Conservation (phyloP, 805 yeast genomes). For the Metschnikowia drakensbergensis region DNA sequence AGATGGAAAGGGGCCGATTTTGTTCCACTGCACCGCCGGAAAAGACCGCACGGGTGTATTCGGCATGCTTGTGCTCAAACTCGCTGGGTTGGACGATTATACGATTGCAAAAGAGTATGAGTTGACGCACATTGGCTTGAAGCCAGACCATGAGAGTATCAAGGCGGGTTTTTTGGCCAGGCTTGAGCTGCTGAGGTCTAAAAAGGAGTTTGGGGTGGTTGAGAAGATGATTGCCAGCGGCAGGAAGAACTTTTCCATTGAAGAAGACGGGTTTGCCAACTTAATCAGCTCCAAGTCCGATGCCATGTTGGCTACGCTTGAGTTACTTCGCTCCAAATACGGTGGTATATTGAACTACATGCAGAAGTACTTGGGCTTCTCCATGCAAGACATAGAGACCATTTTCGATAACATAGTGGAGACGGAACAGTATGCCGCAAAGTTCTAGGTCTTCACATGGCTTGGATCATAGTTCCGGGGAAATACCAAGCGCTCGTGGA, state of each 20-base stretch:
- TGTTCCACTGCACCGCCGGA: constrained; percentile 82
- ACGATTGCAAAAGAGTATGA: constrained; percentile 74
- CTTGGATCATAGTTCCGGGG: not conserved
- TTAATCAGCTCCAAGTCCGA: constrained; percentile 63
- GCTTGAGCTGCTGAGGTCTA: constrained; percentile 28
- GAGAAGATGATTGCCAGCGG: constrained; percentile 30
- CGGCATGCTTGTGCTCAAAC: constrained; percentile 59
- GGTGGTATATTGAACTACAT: constrained; percentile 54
- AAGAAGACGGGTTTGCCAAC: constrained; percentile 53
- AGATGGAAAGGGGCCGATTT: constrained; percentile 43
- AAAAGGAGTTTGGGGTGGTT: constrained; percentile 22
- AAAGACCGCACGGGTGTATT: constrained; percentile 81
- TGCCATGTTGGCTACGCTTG: constrained; percentile 63
- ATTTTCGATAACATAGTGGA: constrained; percentile 16
- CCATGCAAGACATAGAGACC: constrained; percentile 39
- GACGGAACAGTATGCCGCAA: constrained; percentile 1
- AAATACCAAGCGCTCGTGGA: too few species aligned
- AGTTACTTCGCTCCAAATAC: constrained; percentile 46
- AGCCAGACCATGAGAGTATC: constrained; percentile 44
- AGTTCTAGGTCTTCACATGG: not conserved
- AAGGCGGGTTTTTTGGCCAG: constrained; percentile 32
- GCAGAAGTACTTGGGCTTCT: constrained; percentile 41
- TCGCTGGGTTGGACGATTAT: constrained; percentile 63
- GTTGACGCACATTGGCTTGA: constrained; percentile 62
- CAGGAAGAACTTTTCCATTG: constrained; percentile 39